Conservation (phyloP, 306 rosid species). For the Dryas drummondii region DNA sequence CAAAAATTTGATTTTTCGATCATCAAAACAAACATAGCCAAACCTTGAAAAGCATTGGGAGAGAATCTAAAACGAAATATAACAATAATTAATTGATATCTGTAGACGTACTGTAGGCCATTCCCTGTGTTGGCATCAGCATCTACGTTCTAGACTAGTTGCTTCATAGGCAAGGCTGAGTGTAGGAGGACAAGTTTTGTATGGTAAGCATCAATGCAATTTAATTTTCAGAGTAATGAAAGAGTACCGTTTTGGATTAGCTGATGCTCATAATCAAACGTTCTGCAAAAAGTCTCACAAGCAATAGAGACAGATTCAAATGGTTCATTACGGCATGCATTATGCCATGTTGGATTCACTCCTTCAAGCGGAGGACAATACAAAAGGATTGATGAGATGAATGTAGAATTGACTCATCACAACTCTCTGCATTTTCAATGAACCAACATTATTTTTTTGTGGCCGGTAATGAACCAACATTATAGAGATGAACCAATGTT, state of each 20-base stretch:
- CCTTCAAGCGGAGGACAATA: too few species aligned
- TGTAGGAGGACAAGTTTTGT: neutral
- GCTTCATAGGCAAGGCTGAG: neutral
- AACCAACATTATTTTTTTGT: too few species aligned
- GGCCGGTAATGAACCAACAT: too few species aligned
- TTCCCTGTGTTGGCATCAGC: constrained; percentile 12
- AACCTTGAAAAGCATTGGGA: neutral
- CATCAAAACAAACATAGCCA: neutral
- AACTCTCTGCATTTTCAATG: too few species aligned
- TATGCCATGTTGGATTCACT: too few species aligned
- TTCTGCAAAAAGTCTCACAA: too few species aligned
- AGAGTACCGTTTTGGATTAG: too few species aligned
- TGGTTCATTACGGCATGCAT: too few species aligned
- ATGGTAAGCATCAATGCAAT: constrained; percentile 21
- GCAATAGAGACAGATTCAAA: too few species aligned
- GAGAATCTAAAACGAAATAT: neutral
- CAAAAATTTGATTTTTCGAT: neutral
- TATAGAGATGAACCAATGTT: too few species aligned
- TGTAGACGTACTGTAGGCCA: neutral
- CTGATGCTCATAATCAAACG: neutral
- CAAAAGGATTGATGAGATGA: too few species aligned
- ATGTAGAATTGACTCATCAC: too few species aligned
- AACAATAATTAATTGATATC: neutral
- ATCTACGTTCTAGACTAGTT: neutral
- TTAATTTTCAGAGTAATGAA: neutral